Evolutionary conservation across 2,329 filamentous ascomycete species (phyloP), one percentile per base, ranked within the genome.

Genomic region (Fusarium dlaminii): DNA sequence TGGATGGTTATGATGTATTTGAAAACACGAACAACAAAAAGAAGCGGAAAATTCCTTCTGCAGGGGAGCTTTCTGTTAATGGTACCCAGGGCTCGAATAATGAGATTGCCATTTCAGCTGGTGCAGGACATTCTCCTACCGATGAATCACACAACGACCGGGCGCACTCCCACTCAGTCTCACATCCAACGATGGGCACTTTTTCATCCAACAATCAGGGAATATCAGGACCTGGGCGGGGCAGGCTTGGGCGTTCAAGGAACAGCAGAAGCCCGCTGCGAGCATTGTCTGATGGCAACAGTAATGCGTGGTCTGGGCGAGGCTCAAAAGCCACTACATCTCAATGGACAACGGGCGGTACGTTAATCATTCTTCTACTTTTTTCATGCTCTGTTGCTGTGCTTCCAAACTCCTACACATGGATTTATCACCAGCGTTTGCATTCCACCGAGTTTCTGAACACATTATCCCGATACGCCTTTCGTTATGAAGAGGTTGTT

Each of bases 1-100:
- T 90, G 17, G 96, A 98, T 81, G 95, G 95, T 20, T 98, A 98
- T 81, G 96, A 99, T 82, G 96, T 94, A 12, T 97, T 98, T 78
- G 96, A 99, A 83, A 98, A 98, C 79, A 97, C 94, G 40, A 98
- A 98, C 82, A 99, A 99, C 81, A 99, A 99, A 84, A 99, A 98
- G 86, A 98, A 99, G 83, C 90, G 96, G 76, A 99, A 99, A 84
- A 98, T 99, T 42, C 96, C 96, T 1, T 95, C 95, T 1, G 94
- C 94, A 15, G 93, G 94, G 24, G 93, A 94, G 77, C 87, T 91
- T 20, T 89, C 82, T 8, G 75, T 87, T 27, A 85, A 83, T 57
- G 82, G 83, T 6, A 78, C 81, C 12, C 86, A 88, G 68, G 75
- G 71, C 20, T 66, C 81, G 22, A 79, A 78, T 43, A 75, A 72